Conservation (phyloP, 257 asterid species). For the Phtheirospermum japonicum region DNA sequence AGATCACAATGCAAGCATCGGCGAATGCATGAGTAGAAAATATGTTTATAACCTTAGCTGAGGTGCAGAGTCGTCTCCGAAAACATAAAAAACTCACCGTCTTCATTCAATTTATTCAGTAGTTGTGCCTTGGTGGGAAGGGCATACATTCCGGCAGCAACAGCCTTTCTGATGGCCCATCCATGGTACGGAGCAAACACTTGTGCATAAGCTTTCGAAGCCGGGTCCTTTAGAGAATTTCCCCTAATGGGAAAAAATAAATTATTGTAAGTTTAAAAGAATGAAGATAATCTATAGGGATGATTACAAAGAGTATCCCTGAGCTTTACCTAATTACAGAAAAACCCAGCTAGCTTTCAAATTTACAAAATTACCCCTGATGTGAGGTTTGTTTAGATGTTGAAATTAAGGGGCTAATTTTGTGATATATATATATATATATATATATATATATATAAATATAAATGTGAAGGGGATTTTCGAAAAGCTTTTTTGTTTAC, state of each 20-base stretch:
- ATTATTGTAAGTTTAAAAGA: neutral
- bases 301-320: neutral
- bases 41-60: neutral
- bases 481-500: too few species aligned
- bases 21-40: neutral
- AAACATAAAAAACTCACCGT: conserved; percentile 50
- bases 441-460: too few species aligned
- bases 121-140: conserved; percentile 86
- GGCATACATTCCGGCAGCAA: conserved; percentile 88
- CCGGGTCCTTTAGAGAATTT: conserved; percentile 74
- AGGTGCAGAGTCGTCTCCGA: neutral
- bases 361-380: too few species aligned
- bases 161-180: conserved; percentile 93
- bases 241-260: conserved; percentile 46
- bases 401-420: too few species aligned
- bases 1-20: neutral
- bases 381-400: too few species aligned
- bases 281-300: neutral
- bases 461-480: too few species aligned
- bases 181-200: conserved; percentile 93
- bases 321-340: too few species aligned
- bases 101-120: conserved; percentile 78
- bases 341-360: too few species aligned
- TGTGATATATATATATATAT: too few species aligned
- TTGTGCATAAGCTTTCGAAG: conserved; percentile 81